These are phyloP conservation scores for Beauveria caledonica DNA, from an alignment of 2,329 filamentous ascomycete genomes.

Conservation along the genomic window DNA sequence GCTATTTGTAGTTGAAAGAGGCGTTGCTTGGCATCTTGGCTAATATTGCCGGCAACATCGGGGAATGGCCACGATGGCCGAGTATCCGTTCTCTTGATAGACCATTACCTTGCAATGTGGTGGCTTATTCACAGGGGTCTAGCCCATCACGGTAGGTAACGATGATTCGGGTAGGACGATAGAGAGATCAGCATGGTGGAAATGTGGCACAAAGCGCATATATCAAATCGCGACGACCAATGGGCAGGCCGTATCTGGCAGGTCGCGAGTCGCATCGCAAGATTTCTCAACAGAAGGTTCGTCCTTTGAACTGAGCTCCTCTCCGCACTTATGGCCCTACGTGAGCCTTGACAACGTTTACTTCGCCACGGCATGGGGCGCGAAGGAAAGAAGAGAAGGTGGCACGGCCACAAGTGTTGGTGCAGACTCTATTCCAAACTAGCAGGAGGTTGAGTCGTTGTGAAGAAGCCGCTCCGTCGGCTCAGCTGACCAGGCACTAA, in stretches of 20 bases:
- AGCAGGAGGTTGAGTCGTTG: neutral
- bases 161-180: constrained; percentile 1
- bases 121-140: neutral
- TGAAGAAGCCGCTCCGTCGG: neutral
- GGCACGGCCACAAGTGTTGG: neutral
- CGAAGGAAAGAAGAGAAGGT: neutral
- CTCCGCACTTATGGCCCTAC: neutral
- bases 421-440: neutral
- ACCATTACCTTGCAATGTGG: neutral
- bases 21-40: constrained; percentile 1
- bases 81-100: neutral
- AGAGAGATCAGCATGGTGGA: neutral
- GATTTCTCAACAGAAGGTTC: neutral
- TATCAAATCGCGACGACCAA: neutral
- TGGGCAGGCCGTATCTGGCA: neutral
- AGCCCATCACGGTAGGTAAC: constrained; percentile 1
- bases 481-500: neutral
- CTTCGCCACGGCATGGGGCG: neutral
- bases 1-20: neutral
- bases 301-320: neutral
- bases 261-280: neutral
- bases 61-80: neutral
- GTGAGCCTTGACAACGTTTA: neutral
- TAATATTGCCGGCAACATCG: neutral
- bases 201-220: neutral